Evolutionary conservation across 1,284 basidiomycete species (phyloP).

Genomic region (Ceratobasidium sp.): DNA sequence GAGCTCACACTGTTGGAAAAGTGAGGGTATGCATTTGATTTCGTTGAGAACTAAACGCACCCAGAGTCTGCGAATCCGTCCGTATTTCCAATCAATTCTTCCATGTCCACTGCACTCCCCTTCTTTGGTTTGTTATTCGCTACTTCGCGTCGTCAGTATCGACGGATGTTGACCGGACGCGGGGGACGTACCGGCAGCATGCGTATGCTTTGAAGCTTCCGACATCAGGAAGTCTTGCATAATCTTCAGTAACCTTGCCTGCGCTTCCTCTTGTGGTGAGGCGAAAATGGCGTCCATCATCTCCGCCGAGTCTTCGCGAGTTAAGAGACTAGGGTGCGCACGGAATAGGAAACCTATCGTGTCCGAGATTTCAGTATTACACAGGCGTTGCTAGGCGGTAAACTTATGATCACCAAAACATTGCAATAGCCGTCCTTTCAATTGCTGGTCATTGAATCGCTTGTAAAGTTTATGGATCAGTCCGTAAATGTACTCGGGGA

Average conservation of each 20-base stretch:
- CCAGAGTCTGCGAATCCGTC: conserved; percentile 94
- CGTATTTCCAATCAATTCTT: conserved; percentile 91
- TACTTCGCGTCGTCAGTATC: not conserved
- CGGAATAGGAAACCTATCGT: conserved; percentile 81
- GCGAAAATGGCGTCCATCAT: conserved; percentile 89
- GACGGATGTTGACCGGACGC: not conserved
- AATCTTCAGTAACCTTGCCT: conserved; percentile 77
- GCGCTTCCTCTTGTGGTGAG: conserved; percentile 70
- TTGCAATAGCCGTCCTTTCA: conserved; percentile 72
- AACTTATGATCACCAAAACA: conserved; percentile 67
- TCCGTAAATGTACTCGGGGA: conserved; percentile 81
- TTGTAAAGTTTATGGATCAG: conserved; percentile 73
- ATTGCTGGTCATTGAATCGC: conserved; percentile 59
- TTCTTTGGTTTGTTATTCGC: conserved; percentile 52
- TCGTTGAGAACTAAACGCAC: conserved; percentile 55
- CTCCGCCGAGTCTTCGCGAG: conserved; percentile 70
- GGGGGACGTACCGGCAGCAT: conserved; percentile 62
- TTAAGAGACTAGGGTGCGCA: conserved; percentile 89
- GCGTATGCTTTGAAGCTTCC: conserved; percentile 68
- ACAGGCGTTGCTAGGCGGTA: not conserved
- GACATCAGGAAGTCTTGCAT: conserved; percentile 88
- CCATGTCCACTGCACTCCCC: conserved; percentile 74
- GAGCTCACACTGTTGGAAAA: conserved; percentile 77
- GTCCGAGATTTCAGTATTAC: not conserved
- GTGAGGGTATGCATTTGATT: not conserved